Evolutionary conservation across 1,139 yeast species (phyloP), one percentile per base, ranked within the genome.

Genomic region (Eremothecium gossypii): DNA sequence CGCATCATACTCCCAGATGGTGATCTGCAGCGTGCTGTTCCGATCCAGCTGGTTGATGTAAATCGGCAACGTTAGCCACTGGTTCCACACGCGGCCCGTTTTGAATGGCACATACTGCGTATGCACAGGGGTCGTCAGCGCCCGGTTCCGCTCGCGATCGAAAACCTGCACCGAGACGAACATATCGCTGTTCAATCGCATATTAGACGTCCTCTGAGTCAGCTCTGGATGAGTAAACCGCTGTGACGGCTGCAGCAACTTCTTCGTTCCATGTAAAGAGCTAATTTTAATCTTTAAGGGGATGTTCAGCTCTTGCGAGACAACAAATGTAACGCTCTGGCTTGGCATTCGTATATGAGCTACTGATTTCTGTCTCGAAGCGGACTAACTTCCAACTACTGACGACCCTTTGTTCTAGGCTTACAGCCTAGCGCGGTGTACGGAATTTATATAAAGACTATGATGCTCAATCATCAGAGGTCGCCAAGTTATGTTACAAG

Each of bases 41-140:
- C 76, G 58, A 4, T 86, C 79, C 12, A 91, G 60, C 52, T 86
- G 93, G 44, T 75, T 73, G 51, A 83, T 77, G 45, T 71, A 70
- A 6, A 87, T 72, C 0, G 96, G 91, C 39, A 91, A 61, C 38
- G 74, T 70, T 27, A 86, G 61, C 79, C 83, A 78, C 49, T 77
- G 77, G 47, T 75, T 69, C 79, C 80, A 77, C 38, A 55, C 61
- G 33, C 71, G 53, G 4, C 60, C 45, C 37, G 68, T 66, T 43
- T 73, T 70, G 51, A 83, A 82, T 1, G 79, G 68, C 39, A 73
- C 74, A 57, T 81, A 81, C 3, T 78, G 68, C 0, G 95, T 79
- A 38, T 76, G 76, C 0, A 81, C 70, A 0, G 95, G 85, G 1
- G 74, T 66, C 0, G 94, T 78, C 23, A 86, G 52, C 29, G 51